A percentile compares a stretch with the other conserved stretches of the same genome.
phyloP scores from a whole-genome alignment of 495 filamentous ascomycete species.

The Daldinia concentrica region DNA sequence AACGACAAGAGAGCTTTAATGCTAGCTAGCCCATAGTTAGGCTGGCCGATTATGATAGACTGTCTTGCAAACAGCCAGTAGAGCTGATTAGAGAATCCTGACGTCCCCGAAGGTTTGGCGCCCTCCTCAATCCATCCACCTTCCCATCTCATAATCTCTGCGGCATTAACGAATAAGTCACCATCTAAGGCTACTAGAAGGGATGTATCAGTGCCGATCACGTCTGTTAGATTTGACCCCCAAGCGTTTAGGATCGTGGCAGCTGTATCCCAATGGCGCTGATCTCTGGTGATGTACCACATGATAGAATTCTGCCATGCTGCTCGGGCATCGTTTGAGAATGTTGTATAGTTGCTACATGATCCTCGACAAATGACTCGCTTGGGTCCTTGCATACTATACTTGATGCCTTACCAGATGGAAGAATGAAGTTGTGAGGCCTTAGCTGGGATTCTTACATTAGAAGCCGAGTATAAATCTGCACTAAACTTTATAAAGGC shows the following conservation, averaged over 20 bases:
- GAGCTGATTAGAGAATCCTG: constrained; percentile 51
- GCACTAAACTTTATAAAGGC: not conserved
- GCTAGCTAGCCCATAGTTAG: constrained; percentile 47
- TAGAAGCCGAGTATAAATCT: not conserved
- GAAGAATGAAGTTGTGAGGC: not conserved
- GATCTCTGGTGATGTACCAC: not conserved
- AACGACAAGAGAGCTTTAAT: constrained; percentile 52
- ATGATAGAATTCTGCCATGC: not conserved
- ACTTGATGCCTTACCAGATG: not conserved
- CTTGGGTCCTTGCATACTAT: not conserved
- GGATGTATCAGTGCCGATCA: not conserved
- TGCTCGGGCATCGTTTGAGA: not conserved
- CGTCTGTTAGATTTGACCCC: not conserved
- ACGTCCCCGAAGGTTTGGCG: constrained; percentile 46
- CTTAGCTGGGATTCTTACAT: not conserved
- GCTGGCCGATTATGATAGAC: constrained; percentile 49
- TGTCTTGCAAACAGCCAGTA: constrained; percentile 53
- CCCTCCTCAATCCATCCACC: constrained; percentile 25
- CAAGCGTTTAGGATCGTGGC: not conserved
- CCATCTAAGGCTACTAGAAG: not conserved
- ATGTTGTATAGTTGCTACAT: not conserved
- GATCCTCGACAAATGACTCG: not conserved
- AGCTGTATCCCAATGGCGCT: not conserved
- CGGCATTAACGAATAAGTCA: not conserved
- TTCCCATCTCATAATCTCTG: not conserved